Percentiles rank a stretch among this genome's conserved stretches.
Conservation (phyloP, 768 basidiomycete genomes). For the Auricularia heimuer region DNA sequence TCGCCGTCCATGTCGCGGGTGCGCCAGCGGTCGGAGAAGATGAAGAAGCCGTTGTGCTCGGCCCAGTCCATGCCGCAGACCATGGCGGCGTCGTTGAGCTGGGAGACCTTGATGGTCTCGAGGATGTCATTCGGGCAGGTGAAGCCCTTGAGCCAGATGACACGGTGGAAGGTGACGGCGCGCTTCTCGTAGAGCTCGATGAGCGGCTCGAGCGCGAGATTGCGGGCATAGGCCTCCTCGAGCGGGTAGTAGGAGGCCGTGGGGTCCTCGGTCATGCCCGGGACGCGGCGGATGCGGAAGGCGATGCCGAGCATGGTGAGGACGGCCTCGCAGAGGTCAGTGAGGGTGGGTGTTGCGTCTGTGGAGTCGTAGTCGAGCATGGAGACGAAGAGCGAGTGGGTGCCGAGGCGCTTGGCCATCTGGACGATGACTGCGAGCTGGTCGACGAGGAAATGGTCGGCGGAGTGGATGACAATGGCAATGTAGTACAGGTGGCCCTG, state of each 20-base stretch:
- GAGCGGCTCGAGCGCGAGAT: slow-evolving; percentile 85
- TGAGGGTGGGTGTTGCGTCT: slow-evolving; percentile 89
- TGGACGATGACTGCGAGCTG: slow-evolving; percentile 98
- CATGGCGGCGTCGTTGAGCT: slow-evolving; percentile 90
- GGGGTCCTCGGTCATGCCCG: slow-evolving; percentile 86
- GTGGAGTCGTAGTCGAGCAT: slow-evolving; percentile 96
- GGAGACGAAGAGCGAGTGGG: slow-evolving; percentile 86
- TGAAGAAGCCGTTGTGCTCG: slow-evolving; percentile 93
- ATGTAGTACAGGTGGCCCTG: slow-evolving; percentile 87
- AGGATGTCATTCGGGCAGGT: slow-evolving; percentile 98
- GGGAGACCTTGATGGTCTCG: slow-evolving; percentile 86
- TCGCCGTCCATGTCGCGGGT: slow-evolving; percentile 97
- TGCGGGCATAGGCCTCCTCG: slow-evolving; percentile 91
- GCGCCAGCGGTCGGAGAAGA: slow-evolving; percentile 96
- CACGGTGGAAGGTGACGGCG: slow-evolving; percentile 75
- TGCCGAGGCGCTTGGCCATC: slow-evolving; percentile 82
- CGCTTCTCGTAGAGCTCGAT: slow-evolving; percentile 69
- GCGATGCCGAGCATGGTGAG: slow-evolving; percentile 88
- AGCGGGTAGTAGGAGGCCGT: slow-evolving; percentile 86
- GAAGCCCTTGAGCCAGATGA: slow-evolving; percentile 98
- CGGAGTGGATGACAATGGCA: slow-evolving; percentile 92
- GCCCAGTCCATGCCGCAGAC: slow-evolving; percentile 99
- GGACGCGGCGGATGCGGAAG: slow-evolving; percentile 85
- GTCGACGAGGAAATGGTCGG: slow-evolving; percentile 98
- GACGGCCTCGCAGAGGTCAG: slow-evolving; percentile 91